Base-by-base conservation (phyloP, 352 stramenopile genomes). In the Globisporangium abappressorium region DNA sequence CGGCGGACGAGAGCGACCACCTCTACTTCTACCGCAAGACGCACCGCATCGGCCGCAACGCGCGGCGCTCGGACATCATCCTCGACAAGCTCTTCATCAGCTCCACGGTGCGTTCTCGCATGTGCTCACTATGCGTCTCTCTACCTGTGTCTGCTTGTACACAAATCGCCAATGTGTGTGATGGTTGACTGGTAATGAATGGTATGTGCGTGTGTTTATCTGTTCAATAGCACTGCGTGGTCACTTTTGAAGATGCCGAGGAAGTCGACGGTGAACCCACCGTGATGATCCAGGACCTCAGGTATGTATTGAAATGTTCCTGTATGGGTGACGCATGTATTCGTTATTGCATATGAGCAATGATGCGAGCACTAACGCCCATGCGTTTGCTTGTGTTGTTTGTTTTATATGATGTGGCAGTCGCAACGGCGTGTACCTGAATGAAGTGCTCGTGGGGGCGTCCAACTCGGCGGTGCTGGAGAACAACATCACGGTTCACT, bases 401-500 rank as follows among this genome's bases (percentile, higher is more conserved):
- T n/a, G n/a, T 30, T 3, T 22, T 26, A 1, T 55, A 15, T 34
- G 24, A 20, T 30, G 20, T 26, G 8, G n/a, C 34, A 92, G 82
- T 60, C 83, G 79, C 59, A 92, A 92, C 57, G 81, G 81, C 55
- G 81, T 93, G 30, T 93, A 78, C 62, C 76, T 92, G 56, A 92
- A 93, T 69, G 81, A 80, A 34, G 76, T 81, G 63, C 73, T 63
- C 30, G 61, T 92, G 12, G 82, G 82, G 51, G 85, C 82, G 68
- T 68, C 64, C 5, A 70, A 74, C 6, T 75, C 66, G 20, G 67
- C 66, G 20, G 34, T 53, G 26, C 51, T 94, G 18, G 54, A 64
- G 41, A 68, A 71, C 1, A 85, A 84, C 28, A 73, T 70, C 68
- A 92, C 82, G 1, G 65, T 94, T 28, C 85, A 94, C 64, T 91